Evolutionary conservation across 768 basidiomycete genomes (phyloP), one percentile per base, ranked within the genome.

Genomic region (Saitozyma podzolica): DNA sequence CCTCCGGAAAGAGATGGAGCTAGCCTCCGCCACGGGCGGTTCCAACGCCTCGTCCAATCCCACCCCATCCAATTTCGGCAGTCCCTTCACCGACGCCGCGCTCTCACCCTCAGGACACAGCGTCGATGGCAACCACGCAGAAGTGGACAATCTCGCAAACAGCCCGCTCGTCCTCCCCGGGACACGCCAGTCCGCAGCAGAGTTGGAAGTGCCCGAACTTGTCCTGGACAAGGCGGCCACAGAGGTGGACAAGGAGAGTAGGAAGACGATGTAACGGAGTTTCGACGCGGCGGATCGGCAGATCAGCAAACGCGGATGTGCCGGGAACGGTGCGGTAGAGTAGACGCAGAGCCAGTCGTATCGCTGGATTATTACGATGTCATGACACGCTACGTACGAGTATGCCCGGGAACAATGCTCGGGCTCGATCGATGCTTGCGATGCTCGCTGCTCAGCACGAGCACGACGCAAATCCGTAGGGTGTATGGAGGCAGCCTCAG

Each of bases 1-100:
- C 7, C 80, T 96, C 45, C 87, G 93, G 54, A 93, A 91, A 80
- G 93, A 96, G 72, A 84, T 95, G 40, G 91, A 91, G 3, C 89
- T 91, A 6, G 70, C 75, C 13, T 76, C 76, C n/a, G 65, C 70
- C 2, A 59, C 73, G 6, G 72, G 69, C 14, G 37, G 17, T 42
- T 41, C 40, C 8, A 56, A 45, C 10, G 54, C 64, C 1, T 62
- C 61, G 8, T 37, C 68, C 0, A 50, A 64, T n/a, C 29, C 62
- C 9, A 54, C 52, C n/a, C 40, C 58, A 47, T 14, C 58, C 65
- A 9, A 54, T 51, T 13, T 65, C 63, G 16, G 62, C 68, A 62
- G 45, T 14, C 61, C 61, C 6, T 62, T 47, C 41, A 40, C 41
- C 37, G 61, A 62, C 41, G 49, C 56, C 40, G 9, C 40, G 48